These are phyloP conservation scores for Fraxinus excelsior DNA, from an alignment of 257 asterid species.

Conservation along the genomic window DNA sequence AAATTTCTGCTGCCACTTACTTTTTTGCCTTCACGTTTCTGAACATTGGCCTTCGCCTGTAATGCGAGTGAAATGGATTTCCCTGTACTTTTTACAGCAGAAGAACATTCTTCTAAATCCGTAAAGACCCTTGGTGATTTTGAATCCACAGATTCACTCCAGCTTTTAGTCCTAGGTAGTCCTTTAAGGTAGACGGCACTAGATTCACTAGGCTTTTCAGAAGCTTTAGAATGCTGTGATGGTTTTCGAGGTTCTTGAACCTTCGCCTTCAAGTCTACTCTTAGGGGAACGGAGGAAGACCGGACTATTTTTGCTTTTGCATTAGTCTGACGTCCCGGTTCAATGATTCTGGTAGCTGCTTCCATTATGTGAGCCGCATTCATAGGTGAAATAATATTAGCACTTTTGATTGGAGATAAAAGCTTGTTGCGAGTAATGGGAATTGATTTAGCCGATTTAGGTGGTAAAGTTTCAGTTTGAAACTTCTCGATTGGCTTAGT, in stretches of 20 bases:
- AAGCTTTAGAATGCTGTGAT: slow-evolving; percentile 41
- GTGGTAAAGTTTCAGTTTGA: slow-evolving; percentile 79
- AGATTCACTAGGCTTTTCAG: slow-evolving; percentile 49
- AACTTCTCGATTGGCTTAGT: slow-evolving; percentile 70
- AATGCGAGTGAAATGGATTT: slow-evolving; percentile 86
- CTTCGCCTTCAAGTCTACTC: slow-evolving; percentile 70
- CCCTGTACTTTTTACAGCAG: slow-evolving; percentile 42
- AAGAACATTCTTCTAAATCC: slow-evolving; percentile 48
- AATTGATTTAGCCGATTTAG: slow-evolving; percentile 85
- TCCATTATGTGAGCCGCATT: slow-evolving; percentile 89
- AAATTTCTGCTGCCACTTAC: slow-evolving; percentile 31
- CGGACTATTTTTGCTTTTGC: slow-evolving; percentile 48
- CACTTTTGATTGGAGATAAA: slow-evolving; percentile 80
- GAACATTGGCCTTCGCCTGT: slow-evolving; percentile 89
- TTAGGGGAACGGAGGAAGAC: slow-evolving; percentile 66
- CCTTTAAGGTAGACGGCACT: slow-evolving; percentile 45
- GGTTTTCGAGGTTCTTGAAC: slow-evolving; percentile 57
- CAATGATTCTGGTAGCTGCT: slow-evolving; percentile 82
- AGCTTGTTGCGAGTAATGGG: slow-evolving; percentile 79
- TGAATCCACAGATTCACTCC: slow-evolving; percentile 49
- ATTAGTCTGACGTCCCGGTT: slow-evolving; percentile 47
- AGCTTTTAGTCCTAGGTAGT: slow-evolving; percentile 48
- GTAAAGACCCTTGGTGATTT: slow-evolving; percentile 31
- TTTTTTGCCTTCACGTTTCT: slow-evolving; percentile 65
- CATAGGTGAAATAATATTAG: slow-evolving; percentile 43